Base-by-base conservation (phyloP, 257 asterid genomes). In the Scutellaria galericulata region DNA sequence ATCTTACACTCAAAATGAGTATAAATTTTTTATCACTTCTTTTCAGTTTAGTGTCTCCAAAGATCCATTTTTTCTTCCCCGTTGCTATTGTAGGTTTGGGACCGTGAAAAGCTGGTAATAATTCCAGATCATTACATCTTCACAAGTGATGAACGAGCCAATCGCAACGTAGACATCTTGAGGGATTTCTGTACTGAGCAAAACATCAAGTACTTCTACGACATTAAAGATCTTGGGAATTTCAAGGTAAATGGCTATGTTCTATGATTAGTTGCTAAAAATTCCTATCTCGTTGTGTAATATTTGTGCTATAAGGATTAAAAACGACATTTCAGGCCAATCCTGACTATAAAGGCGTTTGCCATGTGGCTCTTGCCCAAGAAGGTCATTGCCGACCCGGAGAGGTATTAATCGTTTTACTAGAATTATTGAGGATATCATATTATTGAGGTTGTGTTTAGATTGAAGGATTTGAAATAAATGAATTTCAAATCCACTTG, bases 371-470 rank as follows among this genome's bases (percentile, higher is more conserved):
- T 70, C 96, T 95, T 77, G 97, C 99, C 35, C 99, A 95, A 82
- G 99, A 95, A 85, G 99, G 99, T 80, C 97, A 95, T 83, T 92
- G 98, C 87, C 80, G 98, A 77, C 99, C 99, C 46, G 98, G 98
- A 79, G 99, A 95, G 98, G 98, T 95, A 74, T 41, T 53, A 47
- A 47, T 66, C 63, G 10, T 35, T 52, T 5, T 31, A 47, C 68
- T 51, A 6, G 15, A 52, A 39, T 68, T 52, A 10, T 14, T 52
- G 31, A 52, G 18, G 7, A 12, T 12, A 14, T 14, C 7, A 51
- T 50, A 18, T 18, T 18, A 18, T 18, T 18, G 18, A 18, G 18
- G 18, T 18, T 18, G 18, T 18, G 18, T 18, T 18, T 18, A 18
- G 18, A 18, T 18, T 18, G 18, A 18, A 18, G 18, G 18, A 18